Conservation (phyloP, 139 green algal genomes). For the Klebsormidium nitens region DNA sequence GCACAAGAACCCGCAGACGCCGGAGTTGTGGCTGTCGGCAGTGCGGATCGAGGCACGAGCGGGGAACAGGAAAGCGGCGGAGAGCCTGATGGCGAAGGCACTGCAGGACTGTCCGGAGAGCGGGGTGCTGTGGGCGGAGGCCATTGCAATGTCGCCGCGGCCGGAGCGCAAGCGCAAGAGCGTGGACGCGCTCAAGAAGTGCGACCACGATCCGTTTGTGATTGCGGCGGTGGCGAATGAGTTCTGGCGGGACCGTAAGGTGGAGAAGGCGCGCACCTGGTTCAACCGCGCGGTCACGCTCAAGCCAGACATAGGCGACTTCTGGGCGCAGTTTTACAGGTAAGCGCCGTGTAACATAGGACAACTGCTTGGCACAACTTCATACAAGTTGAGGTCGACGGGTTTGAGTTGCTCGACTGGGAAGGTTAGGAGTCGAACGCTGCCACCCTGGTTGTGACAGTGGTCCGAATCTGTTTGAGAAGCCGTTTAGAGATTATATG, state of each 20-base stretch:
- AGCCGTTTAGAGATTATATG: too few species aligned
- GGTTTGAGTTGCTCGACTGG: too few species aligned
- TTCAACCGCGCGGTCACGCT: slow-evolving; percentile 78
- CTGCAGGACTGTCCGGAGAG: slow-evolving; percentile 85
- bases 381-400: too few species aligned
- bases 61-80: slow-evolving; percentile 57
- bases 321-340: slow-evolving; percentile 79
- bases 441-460: too few species aligned
- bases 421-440: too few species aligned
- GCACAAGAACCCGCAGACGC: slow-evolving; percentile 71
- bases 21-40: slow-evolving; percentile 85
- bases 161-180: slow-evolving; percentile 69
- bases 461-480: too few species aligned
- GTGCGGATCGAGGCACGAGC: slow-evolving; percentile 68
- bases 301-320: slow-evolving; percentile 80
- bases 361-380: too few species aligned
- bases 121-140: slow-evolving; percentile 82
- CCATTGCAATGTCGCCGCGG: slow-evolving; percentile 75
- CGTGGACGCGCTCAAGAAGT: slow-evolving; percentile 89
- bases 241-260: slow-evolving; percentile 88
- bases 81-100: slow-evolving; percentile 82
- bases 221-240: slow-evolving; percentile 76
- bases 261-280: slow-evolving; percentile 86
- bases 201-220: slow-evolving; percentile 79
- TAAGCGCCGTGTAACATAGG: too few species aligned